Evolutionary conservation across 805 yeast genomes (phyloP).

Genomic region (Candida nitratophila): DNA sequence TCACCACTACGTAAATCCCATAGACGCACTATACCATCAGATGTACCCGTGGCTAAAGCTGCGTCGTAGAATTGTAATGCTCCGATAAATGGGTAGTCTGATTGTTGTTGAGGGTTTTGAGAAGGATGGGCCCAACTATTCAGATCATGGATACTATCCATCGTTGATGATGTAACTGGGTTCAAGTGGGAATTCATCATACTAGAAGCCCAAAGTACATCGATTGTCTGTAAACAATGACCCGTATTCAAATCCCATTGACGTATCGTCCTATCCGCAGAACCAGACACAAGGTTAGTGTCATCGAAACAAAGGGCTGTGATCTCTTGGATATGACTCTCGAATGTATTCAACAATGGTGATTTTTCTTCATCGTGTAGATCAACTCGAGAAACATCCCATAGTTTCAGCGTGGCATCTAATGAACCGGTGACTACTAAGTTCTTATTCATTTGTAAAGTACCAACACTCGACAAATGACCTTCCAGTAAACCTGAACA

Average conservation of each 20-base stretch:
- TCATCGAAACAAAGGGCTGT: constrained; percentile 54
- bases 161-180: background rate
- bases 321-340: constrained; percentile 60
- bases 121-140: background rate
- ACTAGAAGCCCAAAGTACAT: constrained; percentile 53
- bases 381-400: constrained; percentile 39
- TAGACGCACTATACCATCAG: constrained; percentile 65
- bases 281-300: constrained; percentile 55
- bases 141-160: background rate
- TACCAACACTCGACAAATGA: constrained; percentile 51
- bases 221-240: constrained; percentile 62
- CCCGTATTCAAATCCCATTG: constrained; percentile 72
- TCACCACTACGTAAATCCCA: constrained; percentile 75
- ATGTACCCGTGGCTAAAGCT: constrained; percentile 72
- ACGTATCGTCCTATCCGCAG: constrained; percentile 63
- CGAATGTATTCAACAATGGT: constrained; percentile 42
- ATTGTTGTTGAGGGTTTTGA: background rate
- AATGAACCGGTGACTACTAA: constrained; percentile 48
- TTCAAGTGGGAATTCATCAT: constrained; percentile 17
- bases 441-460: constrained; percentile 51
- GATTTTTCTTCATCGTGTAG: constrained; percentile 14
- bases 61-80: constrained; percentile 69
- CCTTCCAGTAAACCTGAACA: constrained; percentile 49
- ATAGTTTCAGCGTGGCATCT: constrained; percentile 56
- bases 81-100: constrained; percentile 42